Evolutionary conservation across 192 early-diverging fungal genomes (phyloP), one percentile per base, ranked within the genome.

Genomic region (Allomyces macrogynus): DNA sequence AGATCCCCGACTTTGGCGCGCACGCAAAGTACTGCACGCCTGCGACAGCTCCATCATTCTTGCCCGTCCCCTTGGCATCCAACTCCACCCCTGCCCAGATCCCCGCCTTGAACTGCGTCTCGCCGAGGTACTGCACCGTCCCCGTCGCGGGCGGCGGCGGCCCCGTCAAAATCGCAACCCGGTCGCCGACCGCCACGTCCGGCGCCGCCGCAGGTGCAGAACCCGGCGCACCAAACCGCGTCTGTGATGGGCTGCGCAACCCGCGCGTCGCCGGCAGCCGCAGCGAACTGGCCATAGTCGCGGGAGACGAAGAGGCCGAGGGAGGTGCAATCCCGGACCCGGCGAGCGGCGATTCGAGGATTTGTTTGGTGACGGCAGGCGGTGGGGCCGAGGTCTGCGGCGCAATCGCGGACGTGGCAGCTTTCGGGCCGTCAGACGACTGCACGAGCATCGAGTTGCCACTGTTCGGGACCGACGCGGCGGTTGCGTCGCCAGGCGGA

Each of bases 1-100:
- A 68, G 5, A 68, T 40, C 24, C 67, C 67, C 24, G 32, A 42
- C n/a, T 61, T 54, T 18, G 67, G 66, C 27, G 43, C 60, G 24
- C 67, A 68, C 25, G 43, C 49, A 67, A 68, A 68, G 65, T 68
- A 68, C 18, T 64, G 23, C 12, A 67, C 44, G 61, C 65, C 67
- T 10, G n/a, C 26, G 24, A 68, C 65, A 22, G 64, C 32, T 18
- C 67, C 67, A 60, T 68, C 65, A 23, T 68, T 68, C 60, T 68
- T 68, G 23, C 67, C 67, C n/a, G 23, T 27, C 27, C 49, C 49
- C 49, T 57, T 57, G 49, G 20, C 9, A n/a, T 57, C 49, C 16
- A 57, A n/a, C 49, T 57, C 49, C 1, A 57, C 49, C 16, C 49
- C 49, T 10, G 49, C 49, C 49, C 49, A 57, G 3, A 57, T n/a